Evolutionary conservation across 495 filamentous ascomycete genomes (phyloP).

Genomic region (Lichenothelia convexa): DNA sequence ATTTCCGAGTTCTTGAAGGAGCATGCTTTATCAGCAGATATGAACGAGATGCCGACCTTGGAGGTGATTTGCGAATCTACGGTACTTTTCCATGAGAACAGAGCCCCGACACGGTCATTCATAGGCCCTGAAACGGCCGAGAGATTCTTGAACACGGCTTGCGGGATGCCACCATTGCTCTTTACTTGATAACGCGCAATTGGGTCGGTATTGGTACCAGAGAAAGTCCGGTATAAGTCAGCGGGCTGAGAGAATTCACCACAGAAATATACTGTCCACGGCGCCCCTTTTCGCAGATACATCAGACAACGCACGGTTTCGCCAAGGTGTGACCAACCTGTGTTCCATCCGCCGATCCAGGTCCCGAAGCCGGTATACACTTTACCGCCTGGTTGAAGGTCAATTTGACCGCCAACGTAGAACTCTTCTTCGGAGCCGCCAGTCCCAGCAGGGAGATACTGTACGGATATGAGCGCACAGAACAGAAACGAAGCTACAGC

Average conservation of each 20-base stretch:
- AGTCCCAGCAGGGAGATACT: slow-evolving; percentile 15
- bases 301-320: slow-evolving; percentile 44
- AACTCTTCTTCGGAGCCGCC: slow-evolving; percentile 14
- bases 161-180: slow-evolving; percentile 14
- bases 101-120: slow-evolving; percentile 17
- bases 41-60: slow-evolving; percentile 53
- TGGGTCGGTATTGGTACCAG: slow-evolving; percentile 28
- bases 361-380: slow-evolving; percentile 15
- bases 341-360: slow-evolving; percentile 12
- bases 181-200: too few species aligned
- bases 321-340: slow-evolving; percentile 31
- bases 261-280: slow-evolving; percentile 55
- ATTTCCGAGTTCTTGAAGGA: slow-evolving; percentile 40
- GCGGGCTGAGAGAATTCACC: slow-evolving; percentile 35
- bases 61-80: slow-evolving; percentile 33
- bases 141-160: too few species aligned
- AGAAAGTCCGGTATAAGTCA: slow-evolving; percentile 26
- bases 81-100: slow-evolving; percentile 17
- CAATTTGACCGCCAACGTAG: slow-evolving; percentile 15
- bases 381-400: slow-evolving; percentile 11
- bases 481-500: too few species aligned
- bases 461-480: too few species aligned
- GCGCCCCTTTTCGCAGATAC: slow-evolving; percentile 46
- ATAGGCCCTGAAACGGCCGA: too few species aligned
- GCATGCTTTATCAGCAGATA: slow-evolving; percentile 46